A percentile compares a stretch with the other conserved stretches of the same genome.
Conservation (phyloP, 2,329 filamentous ascomycete genomes). For the Colletotrichum sp. region DNA sequence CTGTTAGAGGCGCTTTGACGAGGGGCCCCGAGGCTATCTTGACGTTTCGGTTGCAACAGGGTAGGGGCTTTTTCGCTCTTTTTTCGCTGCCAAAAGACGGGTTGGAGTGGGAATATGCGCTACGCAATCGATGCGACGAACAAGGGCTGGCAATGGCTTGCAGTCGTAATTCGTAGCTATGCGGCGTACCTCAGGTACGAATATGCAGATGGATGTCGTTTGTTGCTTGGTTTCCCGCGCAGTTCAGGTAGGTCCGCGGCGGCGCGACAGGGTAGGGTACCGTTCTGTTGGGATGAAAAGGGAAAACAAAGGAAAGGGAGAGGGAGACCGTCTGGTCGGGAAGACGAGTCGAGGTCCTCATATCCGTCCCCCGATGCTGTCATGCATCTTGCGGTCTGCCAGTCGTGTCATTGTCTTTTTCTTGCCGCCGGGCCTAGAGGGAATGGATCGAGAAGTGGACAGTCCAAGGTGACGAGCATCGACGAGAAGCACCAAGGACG, state of each 20-base stretch:
- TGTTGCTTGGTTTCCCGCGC: background rate
- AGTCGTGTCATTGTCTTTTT: background rate
- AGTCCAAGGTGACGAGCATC: slow-evolving; percentile 9
- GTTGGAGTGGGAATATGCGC: background rate
- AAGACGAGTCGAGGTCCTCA: slow-evolving; percentile 4
- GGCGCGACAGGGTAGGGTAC: slow-evolving; percentile 2
- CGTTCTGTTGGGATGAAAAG: slow-evolving; percentile 5
- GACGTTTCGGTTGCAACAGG: slow-evolving; percentile 43
- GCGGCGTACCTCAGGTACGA: background rate
- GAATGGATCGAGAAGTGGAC: slow-evolving; percentile 11
- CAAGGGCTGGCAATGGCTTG: background rate
- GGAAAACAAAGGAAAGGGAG: slow-evolving; percentile 2
- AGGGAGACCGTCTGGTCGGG: background rate
- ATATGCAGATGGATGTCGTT: background rate
- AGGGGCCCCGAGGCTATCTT: slow-evolving; percentile 36
- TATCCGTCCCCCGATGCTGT: slow-evolving; percentile 1
- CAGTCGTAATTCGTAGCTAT: background rate
- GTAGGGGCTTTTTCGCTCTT: slow-evolving; percentile 22
- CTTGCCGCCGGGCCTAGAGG: slow-evolving; percentile 8
- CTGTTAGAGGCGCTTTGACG: slow-evolving; percentile 51
- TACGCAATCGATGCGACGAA: background rate
- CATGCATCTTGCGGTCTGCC: slow-evolving; percentile 4
- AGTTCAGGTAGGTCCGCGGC: background rate
- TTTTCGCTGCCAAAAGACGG: background rate
- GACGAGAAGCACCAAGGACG: background rate